Evolutionary conservation across 1,139 yeast species (phyloP), one percentile per base, ranked within the genome.

Genomic region (Sugiyamaella grinbergsii): DNA sequence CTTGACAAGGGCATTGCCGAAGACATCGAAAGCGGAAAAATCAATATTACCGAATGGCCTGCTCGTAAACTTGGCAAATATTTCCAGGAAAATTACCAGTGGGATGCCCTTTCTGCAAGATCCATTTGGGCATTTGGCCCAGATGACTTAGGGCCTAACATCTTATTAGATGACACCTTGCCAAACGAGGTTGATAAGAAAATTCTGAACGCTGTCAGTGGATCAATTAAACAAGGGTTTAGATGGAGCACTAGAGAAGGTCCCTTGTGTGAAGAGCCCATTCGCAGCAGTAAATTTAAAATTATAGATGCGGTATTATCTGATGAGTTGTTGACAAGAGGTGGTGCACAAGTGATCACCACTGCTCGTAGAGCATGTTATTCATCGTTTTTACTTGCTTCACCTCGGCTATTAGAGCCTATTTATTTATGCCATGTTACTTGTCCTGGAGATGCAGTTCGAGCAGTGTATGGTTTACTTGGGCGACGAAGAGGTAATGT

Each of bases 41-140:
- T 84, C 18, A 66, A 72, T 37, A 59, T 64, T 22, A 60, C 61
- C 11, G 37, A 44, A 13, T 54, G 69, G 54, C 62, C 78, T 15
- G 75, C 78, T 5, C 56, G 65, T 13, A 62, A 71, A 32, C 66
- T 85, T 0, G 75, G 86, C 1, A 83, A 79, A 58, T 67, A 72
- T 18, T 74, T 91, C 46, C 75, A 83, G 54, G 72, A 71, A 0
- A 73, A 78, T 6, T 84, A 83, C 61, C 80, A 78, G 0, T 89
- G 96, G 95, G 97, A 91, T 67, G 74, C 91, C 0, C 71, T 91
- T 42, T 86, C 93, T 0, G 83, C 96, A 0, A 74, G 96, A 58
- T 85, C 94, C 0, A 71, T 90, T 2, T 87, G 96, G 96, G 72
- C 81, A 4, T 82, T 88, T 65, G 93, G 93, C 0, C 85, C 94